Base-by-base conservation (phyloP, 75 land plant species). In the Pinus albicaulis region DNA sequence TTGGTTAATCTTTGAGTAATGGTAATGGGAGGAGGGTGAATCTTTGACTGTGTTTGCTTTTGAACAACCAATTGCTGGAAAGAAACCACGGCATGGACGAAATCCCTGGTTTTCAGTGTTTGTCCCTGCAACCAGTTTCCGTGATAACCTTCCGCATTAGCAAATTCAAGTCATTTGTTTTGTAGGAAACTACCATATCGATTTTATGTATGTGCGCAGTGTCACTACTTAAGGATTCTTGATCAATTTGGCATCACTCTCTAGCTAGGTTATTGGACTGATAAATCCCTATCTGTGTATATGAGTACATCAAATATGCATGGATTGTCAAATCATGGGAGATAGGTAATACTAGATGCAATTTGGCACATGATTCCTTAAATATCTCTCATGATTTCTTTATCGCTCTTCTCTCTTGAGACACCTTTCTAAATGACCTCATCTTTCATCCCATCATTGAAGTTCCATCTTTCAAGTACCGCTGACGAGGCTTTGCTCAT, bases 311-410 rank as follows among this genome's bases (percentile, higher is more conserved):
- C 98, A 77, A 94, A 90, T 20, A 83, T 83, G 81, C 99, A 97
- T 22, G 98, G 85, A 71, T 93, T 93, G 68, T 97, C 98, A 41
- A 97, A 77, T 57, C 92, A 87, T 2, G 99, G 99, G 79, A 97
- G 86, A 82, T 92, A 97, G 20, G 99, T 92, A 68, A 97, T 96
- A 82, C 91, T 89, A 24, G 98, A 89, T 22, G 92, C 89, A 71
- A 97, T 92, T 82, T 97, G 99, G 31, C 99, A 77, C 95, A 94
- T 97, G 56, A 97, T 90, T 52, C 93, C 99, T 77, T 97, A 98
- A 64, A 97, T 97, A 74, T 97, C 99, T 57, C 87, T 90, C 99
- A 94, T 97, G 20, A 97, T 97, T 66, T 97, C 95, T 69, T 93
- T 95, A 76, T 97, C 98, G 80, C 91, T 86, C 85, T 94, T 97